Conservation (phyloP, 148 eudicot genomes). For the Pharnaceum exiguum region DNA sequence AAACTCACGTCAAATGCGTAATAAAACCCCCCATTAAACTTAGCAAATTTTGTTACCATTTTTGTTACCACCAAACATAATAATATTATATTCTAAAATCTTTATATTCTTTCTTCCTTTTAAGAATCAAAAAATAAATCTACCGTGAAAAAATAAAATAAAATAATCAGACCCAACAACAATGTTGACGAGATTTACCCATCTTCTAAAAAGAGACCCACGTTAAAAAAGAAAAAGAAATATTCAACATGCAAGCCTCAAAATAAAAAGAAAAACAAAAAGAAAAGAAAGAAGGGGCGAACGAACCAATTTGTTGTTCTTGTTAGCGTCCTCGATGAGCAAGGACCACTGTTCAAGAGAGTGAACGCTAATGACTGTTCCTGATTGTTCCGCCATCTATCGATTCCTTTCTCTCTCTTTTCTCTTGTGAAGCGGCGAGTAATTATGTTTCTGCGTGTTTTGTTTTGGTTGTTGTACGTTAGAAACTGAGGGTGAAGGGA, state of each 20-base stretch:
- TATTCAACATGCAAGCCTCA: background rate
- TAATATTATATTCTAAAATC: no score
- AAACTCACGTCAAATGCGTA: no score
- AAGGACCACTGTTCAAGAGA: conserved; percentile 36
- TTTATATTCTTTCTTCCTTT: no score
- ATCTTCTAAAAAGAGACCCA: no score
- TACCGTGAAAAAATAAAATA: no score
- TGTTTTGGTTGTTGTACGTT: no score
- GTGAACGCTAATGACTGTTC: conserved; percentile 43
- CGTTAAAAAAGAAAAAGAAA: background rate
- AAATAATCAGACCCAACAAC: background rate
- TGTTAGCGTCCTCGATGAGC: conserved; percentile 23
- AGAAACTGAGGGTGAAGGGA: no score
- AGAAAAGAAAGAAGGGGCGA: background rate
- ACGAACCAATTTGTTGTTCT: conserved; percentile 37
- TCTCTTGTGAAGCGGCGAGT: background rate
- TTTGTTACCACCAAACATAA: no score
- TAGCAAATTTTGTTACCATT: no score
- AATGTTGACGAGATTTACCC: background rate
- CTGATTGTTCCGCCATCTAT: conserved; percentile 37
- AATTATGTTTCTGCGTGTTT: background rate
- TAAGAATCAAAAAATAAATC: no score
- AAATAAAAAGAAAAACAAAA: background rate
- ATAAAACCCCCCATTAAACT: no score
- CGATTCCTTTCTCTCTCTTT: conserved; percentile 1